Conservation (phyloP, 2,329 filamentous ascomycete genomes). For the Fusarium multiceps region DNA sequence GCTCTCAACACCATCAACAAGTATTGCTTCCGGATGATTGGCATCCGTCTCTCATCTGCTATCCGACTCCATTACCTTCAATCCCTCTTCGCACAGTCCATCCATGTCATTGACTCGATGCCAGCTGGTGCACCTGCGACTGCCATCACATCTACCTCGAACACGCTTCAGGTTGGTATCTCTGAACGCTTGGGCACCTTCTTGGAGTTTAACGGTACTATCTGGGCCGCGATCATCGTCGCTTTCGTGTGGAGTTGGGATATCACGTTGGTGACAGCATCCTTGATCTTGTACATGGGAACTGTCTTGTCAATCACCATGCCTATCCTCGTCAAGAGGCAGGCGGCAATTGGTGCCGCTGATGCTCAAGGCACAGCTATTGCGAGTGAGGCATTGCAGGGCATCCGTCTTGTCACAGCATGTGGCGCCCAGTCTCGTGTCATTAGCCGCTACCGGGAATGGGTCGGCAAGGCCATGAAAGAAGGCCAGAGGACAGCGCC, state of each 20-base stretch:
- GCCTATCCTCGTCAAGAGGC: slow-evolving; percentile 33
- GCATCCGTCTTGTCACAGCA: slow-evolving; percentile 57
- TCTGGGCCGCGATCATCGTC: slow-evolving; percentile 60
- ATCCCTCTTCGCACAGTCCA: slow-evolving; percentile 62
- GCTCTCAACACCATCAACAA: slow-evolving; percentile 40
- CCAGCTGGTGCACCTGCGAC: slow-evolving; percentile 63
- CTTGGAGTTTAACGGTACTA: slow-evolving; percentile 56
- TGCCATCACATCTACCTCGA: slow-evolving; percentile 64
- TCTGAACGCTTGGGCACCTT: slow-evolving; percentile 62
- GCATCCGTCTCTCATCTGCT: slow-evolving; percentile 62
- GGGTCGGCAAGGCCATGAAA: slow-evolving; percentile 52
- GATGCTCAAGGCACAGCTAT: slow-evolving; percentile 54
- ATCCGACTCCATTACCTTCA: slow-evolving; percentile 63
- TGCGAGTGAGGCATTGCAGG: slow-evolving; percentile 56
- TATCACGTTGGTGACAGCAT: slow-evolving; percentile 62
- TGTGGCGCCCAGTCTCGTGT: slow-evolving; percentile 56
- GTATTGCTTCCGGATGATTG: slow-evolving; percentile 58
- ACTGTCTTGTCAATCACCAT: slow-evolving; percentile 47
- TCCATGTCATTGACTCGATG: slow-evolving; percentile 62
- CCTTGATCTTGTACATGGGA: slow-evolving; percentile 57
- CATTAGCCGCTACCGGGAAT: slow-evolving; percentile 52
- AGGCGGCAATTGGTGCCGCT: slow-evolving; percentile 31
- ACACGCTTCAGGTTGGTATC: slow-evolving; percentile 65
- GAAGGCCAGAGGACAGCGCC: slow-evolving; percentile 51
- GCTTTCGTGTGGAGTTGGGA: slow-evolving; percentile 65